A percentile compares a stretch with the other conserved stretches of the same genome.
These are phyloP conservation scores for Psilocybe cyanescens DNA, from an alignment of 768 basidiomycete species.

Conservation along the genomic window DNA sequence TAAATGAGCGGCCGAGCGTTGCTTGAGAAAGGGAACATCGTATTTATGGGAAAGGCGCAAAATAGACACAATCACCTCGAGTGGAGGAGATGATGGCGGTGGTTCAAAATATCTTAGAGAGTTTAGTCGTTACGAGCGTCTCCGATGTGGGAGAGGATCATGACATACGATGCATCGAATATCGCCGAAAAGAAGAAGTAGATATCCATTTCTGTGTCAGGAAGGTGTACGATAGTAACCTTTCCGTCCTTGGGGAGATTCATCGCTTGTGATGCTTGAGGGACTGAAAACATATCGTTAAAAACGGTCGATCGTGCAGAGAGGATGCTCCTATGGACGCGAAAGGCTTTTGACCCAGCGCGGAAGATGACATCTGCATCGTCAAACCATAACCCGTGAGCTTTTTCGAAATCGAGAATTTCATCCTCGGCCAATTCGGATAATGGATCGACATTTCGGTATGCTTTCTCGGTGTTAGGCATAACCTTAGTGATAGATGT, in stretches of 20 bases:
- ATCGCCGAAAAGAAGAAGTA: background rate
- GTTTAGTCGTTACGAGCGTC: background rate
- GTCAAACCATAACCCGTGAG: constrained; percentile 1
- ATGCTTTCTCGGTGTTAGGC: no score
- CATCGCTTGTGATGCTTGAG: background rate
- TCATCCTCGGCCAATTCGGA: no score
- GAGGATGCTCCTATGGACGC: background rate
- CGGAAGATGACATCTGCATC: constrained; percentile 2
- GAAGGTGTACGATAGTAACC: background rate
- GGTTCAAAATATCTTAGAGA: background rate
- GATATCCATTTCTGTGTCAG: background rate
- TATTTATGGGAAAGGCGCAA: constrained; percentile 3
- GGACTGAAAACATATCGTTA: background rate
- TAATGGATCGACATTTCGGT: no score
- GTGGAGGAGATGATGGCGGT: background rate
- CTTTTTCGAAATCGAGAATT: background rate
- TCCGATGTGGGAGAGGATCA: background rate
- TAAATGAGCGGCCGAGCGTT: background rate
- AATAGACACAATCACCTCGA: background rate
- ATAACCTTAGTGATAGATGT: no score
- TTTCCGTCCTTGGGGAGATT: no score
- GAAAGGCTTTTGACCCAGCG: background rate
- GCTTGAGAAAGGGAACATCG: constrained; percentile 1
- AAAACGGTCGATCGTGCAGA: background rate
- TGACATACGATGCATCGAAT: background rate